Conservation (phyloP, 2,329 filamentous ascomycete species). For the Catunica adiposa region DNA sequence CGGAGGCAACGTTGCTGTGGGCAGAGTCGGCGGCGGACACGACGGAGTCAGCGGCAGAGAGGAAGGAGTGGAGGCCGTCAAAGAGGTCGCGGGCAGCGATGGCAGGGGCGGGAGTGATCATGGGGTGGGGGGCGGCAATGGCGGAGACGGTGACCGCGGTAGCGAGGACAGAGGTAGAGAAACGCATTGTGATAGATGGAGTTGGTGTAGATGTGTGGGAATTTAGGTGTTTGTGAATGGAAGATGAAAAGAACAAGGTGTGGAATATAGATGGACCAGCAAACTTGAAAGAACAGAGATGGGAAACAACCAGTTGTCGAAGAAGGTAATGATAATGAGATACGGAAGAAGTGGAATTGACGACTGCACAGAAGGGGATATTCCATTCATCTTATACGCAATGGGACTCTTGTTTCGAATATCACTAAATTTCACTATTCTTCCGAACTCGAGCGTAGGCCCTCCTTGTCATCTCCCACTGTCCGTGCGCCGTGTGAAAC, state of each 20-base stretch:
- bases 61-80: conserved; percentile 9
- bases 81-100: conserved; percentile 8
- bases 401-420: neutral
- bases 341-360: neutral
- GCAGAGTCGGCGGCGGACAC: neutral
- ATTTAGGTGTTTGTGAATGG: neutral
- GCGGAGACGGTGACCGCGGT: conserved; percentile 13
- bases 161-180: conserved; percentile 12
- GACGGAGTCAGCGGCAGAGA: conserved; percentile 7
- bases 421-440: neutral
- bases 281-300: neutral
- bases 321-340: neutral
- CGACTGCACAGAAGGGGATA: neutral
- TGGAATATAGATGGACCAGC: neutral
- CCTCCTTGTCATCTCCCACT: neutral
- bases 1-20: neutral
- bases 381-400: neutral
- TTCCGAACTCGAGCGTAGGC: neutral
- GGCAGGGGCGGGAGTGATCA: conserved; percentile 14
- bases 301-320: neutral
- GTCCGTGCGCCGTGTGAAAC: neutral
- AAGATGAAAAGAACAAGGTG: neutral
- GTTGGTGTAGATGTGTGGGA: neutral
- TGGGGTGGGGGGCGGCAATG: conserved; percentile 12
- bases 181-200: conserved; percentile 11